Percentiles rank a stretch among this genome's conserved stretches.
Conservation (phyloP, 73 alveolate genomes). For the Paramecium pentaurelia region DNA sequence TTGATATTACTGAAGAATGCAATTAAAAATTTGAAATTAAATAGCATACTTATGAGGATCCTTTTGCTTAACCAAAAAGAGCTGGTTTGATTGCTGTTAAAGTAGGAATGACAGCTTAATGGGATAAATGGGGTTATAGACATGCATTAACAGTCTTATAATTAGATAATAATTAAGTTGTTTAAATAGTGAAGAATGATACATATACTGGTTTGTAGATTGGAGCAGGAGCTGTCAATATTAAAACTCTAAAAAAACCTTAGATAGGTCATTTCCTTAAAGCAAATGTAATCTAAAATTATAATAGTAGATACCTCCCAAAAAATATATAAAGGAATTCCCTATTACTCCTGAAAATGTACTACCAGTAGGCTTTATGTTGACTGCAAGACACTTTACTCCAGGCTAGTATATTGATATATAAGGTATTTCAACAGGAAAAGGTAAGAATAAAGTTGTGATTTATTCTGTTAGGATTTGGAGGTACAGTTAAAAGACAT, state of each 20-base stretch:
- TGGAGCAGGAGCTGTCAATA: slow-evolving; percentile 80
- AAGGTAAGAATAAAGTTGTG: slow-evolving; percentile 48
- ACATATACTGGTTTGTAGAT: slow-evolving; percentile 66
- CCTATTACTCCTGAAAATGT: slow-evolving; percentile 72
- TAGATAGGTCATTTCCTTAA: slow-evolving; percentile 80
- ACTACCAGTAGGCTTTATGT: slow-evolving; percentile 83
- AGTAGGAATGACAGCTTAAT: slow-evolving; percentile 80
- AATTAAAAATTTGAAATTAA: background rate
- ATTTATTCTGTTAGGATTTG: slow-evolving; percentile 43
- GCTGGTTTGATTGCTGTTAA: slow-evolving; percentile 78
- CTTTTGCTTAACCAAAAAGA: slow-evolving; percentile 57
- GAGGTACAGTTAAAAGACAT: slow-evolving; percentile 85
- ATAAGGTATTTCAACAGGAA: slow-evolving; percentile 75
- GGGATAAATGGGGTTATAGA: slow-evolving; percentile 85
- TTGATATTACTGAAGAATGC: background rate
- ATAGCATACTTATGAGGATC: slow-evolving; percentile 37
- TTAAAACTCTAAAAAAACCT: slow-evolving; percentile 72
- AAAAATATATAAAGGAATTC: slow-evolving; percentile 73
- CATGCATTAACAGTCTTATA: slow-evolving; percentile 81
- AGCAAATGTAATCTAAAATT: background rate
- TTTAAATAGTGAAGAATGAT: slow-evolving; percentile 71
- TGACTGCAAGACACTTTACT: slow-evolving; percentile 76
- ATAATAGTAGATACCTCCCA: slow-evolving; percentile 67
- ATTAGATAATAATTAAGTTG: slow-evolving; percentile 84
- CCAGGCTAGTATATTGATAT: slow-evolving; percentile 81